Percentiles rank a stretch among this genome's conserved stretches.
Conservation (phyloP, 805 yeast genomes). For the Wickerhamomyces ciferrii region DNA sequence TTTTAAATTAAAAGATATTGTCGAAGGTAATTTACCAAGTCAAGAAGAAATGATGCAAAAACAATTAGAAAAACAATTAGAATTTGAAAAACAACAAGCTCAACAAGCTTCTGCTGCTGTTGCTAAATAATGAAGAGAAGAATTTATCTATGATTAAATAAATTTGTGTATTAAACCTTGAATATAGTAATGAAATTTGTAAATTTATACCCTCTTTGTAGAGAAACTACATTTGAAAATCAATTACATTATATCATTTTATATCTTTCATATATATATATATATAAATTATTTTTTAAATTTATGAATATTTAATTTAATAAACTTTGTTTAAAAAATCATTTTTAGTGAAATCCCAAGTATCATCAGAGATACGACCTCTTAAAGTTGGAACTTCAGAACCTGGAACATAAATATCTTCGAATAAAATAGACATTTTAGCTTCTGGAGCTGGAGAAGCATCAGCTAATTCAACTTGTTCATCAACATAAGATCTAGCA, state of each 20-base stretch:
- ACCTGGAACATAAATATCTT: slow-evolving; percentile 95
- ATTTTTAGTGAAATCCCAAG: slow-evolving; percentile 68
- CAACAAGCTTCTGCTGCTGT: not conserved
- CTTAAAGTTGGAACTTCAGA: slow-evolving; percentile 88
- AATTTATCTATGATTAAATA: not conserved
- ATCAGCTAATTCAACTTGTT: slow-evolving; percentile 91
- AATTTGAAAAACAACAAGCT: slow-evolving; percentile 22
- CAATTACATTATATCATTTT: not conserved
- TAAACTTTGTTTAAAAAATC: slow-evolving; percentile 34
- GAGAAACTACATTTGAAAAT: not conserved
- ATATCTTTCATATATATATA: not conserved
- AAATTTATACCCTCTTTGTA: no score
- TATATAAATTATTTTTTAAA: not conserved
- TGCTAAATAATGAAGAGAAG: not conserved
- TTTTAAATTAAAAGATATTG: slow-evolving; percentile 76
- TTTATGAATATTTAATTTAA: slow-evolving; percentile 5
- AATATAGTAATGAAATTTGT: not conserved
- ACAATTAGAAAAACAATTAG: slow-evolving; percentile 37
- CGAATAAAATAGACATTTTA: slow-evolving; percentile 88
- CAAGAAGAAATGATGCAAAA: slow-evolving; percentile 56
- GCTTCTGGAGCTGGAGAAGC: slow-evolving; percentile 94
- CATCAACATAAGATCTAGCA: slow-evolving; percentile 92
- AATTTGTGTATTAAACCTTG: not conserved
- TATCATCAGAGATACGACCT: slow-evolving; percentile 95
- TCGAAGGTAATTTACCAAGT: slow-evolving; percentile 76